Base-by-base conservation (phyloP, 352 stramenopile genomes). In the Globisporangium splendens region DNA sequence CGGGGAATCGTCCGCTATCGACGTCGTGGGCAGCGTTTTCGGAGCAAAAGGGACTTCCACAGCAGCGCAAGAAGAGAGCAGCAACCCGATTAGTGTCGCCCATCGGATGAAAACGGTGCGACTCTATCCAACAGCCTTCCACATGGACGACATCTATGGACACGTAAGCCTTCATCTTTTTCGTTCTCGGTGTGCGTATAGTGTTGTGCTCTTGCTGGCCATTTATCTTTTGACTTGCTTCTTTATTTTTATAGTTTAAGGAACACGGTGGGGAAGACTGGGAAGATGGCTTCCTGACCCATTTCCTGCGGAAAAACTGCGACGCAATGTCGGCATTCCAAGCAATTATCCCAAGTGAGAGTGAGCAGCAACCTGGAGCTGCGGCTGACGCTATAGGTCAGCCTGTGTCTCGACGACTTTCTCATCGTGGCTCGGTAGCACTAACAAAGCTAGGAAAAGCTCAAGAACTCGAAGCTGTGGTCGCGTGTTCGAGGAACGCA, bases 1-100 rank as follows among this genome's bases (percentile, higher is more conserved):
- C 20, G 82, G 82, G 2, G 89, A 91, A 61, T 86, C 82, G 14
- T 89, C 66, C 12, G 72, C 73, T 15, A 71, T 89, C 15, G 65
- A 65, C 12, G 50, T 83, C 4, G 41, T 89, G 0, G 65, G 73
- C n/a, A 52, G 55, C 18, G 46, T 86, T 11, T 62, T 72, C 31
- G 44, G 54, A 4, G 52, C 43, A n/a, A 58, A 73, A 28, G 21
- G 52, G 33, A 11, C 39, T 0, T 41, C 35, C 24, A 14, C 17
- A 21, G 20, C 22, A 44, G 22, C 17, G n/a, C 8, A 31, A 41
- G 12, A 15, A 55, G 48, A 24, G 2, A 43, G 38, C 18, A 18
- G 11, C 50, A 21, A 43, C 22, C 13, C 39, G n/a, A 3, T 46
- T 31, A 35, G 59, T 8, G 5, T 12, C 4, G 47, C 50, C 6